A percentile compares a stretch with the other conserved stretches of the same genome.
These are phyloP conservation scores for Gloeophyllum trabeum DNA, from an alignment of 768 basidiomycete genomes.

Conservation along the genomic window DNA sequence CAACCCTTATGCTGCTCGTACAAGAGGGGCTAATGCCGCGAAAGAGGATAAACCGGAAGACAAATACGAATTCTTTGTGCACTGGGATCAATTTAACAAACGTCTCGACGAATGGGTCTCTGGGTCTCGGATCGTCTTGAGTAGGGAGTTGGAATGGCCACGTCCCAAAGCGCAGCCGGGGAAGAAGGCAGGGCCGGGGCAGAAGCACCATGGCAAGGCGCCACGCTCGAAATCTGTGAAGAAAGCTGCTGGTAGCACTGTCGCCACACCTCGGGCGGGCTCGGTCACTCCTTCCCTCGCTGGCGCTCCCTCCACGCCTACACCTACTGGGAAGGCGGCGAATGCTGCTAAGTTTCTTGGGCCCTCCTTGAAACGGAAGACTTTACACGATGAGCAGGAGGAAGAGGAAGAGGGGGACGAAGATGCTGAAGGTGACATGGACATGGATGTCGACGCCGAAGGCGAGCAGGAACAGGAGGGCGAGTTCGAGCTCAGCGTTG, in stretches of 20 bases:
- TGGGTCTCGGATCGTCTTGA: slow-evolving; percentile 75
- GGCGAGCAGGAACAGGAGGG: slow-evolving; percentile 61
- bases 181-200: slow-evolving; percentile 45
- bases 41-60: slow-evolving; percentile 55
- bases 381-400: slow-evolving; percentile 48
- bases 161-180: slow-evolving; percentile 59
- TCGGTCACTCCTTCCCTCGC: slow-evolving; percentile 21
- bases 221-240: slow-evolving; percentile 28
- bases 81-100: slow-evolving; percentile 99
- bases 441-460: slow-evolving; percentile 59
- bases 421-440: slow-evolving; percentile 50
- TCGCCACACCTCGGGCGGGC: slow-evolving; percentile 12
- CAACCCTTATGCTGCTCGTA: slow-evolving; percentile 44
- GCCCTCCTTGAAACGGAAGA: slow-evolving; percentile 71
- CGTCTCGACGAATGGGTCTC: slow-evolving; percentile 97
- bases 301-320: slow-evolving; percentile 47
- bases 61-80: slow-evolving; percentile 91
- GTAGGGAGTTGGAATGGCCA: slow-evolving; percentile 90
- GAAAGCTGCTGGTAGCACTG: slow-evolving; percentile 30
- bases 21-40: slow-evolving; percentile 23
- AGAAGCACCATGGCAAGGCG: slow-evolving; percentile 20
- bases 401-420: slow-evolving; percentile 43
- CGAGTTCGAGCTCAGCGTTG: slow-evolving; percentile 52
- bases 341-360: no score
- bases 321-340: slow-evolving; percentile 31